These are phyloP conservation scores for Oryza glumipatula DNA, from an alignment of 176 grass and related monocot genomes.

Conservation along the genomic window DNA sequence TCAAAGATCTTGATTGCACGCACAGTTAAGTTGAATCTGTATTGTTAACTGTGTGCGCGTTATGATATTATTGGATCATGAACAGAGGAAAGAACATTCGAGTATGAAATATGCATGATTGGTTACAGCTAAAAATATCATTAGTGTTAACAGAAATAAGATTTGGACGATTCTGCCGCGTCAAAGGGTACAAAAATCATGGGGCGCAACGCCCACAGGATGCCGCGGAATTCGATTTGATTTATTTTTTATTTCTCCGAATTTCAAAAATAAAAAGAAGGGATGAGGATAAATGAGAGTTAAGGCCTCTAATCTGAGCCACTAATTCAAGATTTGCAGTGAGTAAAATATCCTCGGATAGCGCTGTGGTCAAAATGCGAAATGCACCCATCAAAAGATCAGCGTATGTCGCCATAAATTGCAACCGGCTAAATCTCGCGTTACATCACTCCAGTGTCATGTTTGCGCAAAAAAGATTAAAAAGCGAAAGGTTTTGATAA, in stretches of 20 bases:
- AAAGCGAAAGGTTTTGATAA: not conserved
- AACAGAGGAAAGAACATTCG: not conserved
- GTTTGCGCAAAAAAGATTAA: not conserved
- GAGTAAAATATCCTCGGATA: conserved; percentile 33
- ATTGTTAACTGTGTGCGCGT: too few species aligned
- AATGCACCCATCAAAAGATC: conserved; percentile 28
- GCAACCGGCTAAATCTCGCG: conserved; percentile 38
- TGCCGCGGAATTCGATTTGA: not conserved
- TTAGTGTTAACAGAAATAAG: not conserved
- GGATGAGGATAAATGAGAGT: conserved; percentile 1
- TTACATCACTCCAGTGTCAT: conserved; percentile 34
- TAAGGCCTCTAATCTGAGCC: conserved; percentile 34
- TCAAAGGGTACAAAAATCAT: conserved; percentile 16
- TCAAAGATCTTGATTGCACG: not conserved
- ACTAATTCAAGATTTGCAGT: conserved; percentile 36
- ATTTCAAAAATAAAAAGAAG: not conserved
- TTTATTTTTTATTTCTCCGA: not conserved
- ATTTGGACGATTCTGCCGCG: not conserved
- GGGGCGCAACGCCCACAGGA: conserved; percentile 29
- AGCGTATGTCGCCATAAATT: conserved; percentile 22
- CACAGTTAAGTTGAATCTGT: too few species aligned
- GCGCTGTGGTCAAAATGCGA: conserved; percentile 41
- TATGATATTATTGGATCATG: not conserved
- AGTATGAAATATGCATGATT: not conserved
- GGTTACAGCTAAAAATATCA: not conserved